These are phyloP conservation scores for Eremomyces bilateralis DNA, from an alignment of 495 filamentous ascomycete genomes.

Conservation along the genomic window DNA sequence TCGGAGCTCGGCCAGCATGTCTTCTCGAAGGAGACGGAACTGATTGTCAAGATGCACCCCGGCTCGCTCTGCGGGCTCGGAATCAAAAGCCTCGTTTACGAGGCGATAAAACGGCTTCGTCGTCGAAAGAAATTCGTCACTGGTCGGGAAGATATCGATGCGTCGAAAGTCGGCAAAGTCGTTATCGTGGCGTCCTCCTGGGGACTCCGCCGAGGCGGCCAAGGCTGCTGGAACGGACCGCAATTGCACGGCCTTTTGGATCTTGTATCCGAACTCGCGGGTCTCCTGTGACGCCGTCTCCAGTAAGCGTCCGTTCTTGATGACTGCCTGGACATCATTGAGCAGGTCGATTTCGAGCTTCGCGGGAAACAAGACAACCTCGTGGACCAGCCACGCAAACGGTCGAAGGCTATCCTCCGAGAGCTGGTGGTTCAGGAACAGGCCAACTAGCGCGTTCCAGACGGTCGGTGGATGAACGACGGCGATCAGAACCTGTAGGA, in stretches of 20 bases:
- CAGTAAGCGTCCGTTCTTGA: background rate
- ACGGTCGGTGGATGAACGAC: constrained; percentile 38
- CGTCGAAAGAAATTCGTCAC: constrained; percentile 39
- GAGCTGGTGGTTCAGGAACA: constrained; percentile 21
- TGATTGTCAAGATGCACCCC: constrained; percentile 49
- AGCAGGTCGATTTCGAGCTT: background rate
- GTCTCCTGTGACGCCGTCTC: constrained; percentile 7
- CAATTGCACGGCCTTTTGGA: constrained; percentile 22
- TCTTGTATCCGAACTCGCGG: constrained; percentile 22
- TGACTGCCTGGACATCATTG: background rate
- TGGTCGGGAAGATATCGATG: constrained; percentile 44
- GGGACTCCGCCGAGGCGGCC: constrained; percentile 10
- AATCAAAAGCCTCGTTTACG: constrained; percentile 21
- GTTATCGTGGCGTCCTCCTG: constrained; percentile 65
- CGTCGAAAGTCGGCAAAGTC: constrained; percentile 39
- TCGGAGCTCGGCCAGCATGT: constrained; percentile 45
- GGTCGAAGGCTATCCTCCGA: constrained; percentile 18
- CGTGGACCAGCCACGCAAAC: constrained; percentile 37
- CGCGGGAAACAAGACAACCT: constrained; percentile 29
- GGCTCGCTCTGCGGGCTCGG: constrained; percentile 19
- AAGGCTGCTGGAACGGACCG: constrained; percentile 6
- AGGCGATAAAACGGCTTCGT: constrained; percentile 36
- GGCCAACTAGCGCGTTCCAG: constrained; percentile 32
- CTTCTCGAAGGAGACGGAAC: constrained; percentile 55
- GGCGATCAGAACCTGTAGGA: constrained; percentile 28